phyloP scores from a whole-genome alignment of 805 yeast genomes.

The Barnettozyma vustinii region DNA sequence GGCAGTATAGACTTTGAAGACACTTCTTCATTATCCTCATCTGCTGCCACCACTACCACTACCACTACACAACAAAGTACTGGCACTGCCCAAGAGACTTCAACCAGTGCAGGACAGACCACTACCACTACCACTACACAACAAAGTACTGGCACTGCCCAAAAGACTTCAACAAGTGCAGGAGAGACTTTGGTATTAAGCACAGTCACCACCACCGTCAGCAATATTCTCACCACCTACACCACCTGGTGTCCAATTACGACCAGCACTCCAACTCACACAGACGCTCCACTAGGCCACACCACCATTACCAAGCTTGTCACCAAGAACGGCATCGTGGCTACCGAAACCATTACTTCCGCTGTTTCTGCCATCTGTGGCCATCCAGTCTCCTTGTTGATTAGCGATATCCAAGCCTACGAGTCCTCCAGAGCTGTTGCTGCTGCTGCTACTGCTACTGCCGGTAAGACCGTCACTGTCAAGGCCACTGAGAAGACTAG shows the following conservation, averaged over 20 bases:
- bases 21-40: neutral
- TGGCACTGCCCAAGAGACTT: constrained; percentile 5
- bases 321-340: constrained; percentile 4
- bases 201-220: constrained; percentile 15
- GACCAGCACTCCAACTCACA: constrained; percentile 5
- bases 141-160: constrained; percentile 7
- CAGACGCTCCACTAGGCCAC: constrained; percentile 13
- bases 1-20: neutral
- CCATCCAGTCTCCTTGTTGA: constrained; percentile 3
- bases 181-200: constrained; percentile 13
- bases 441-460: constrained; percentile 7
- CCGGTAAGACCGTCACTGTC: constrained; percentile 15
- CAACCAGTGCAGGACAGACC: constrained; percentile 10
- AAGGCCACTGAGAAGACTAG: constrained; percentile 29
- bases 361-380: constrained; percentile 3
- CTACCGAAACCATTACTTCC: constrained; percentile 1
- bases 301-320: constrained; percentile 3
- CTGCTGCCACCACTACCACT: neutral
- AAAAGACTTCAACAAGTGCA: constrained; percentile 1
- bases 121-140: constrained; percentile 3
- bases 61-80: constrained; percentile 6
- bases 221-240: constrained; percentile 10
- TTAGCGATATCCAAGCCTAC: constrained; percentile 7
- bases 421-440: constrained; percentile 3
- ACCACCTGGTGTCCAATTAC: constrained; percentile 19